Percentiles rank a stretch among this genome's conserved stretches.
Conservation (phyloP, 805 yeast genomes). For the Candida vaughaniae region DNA sequence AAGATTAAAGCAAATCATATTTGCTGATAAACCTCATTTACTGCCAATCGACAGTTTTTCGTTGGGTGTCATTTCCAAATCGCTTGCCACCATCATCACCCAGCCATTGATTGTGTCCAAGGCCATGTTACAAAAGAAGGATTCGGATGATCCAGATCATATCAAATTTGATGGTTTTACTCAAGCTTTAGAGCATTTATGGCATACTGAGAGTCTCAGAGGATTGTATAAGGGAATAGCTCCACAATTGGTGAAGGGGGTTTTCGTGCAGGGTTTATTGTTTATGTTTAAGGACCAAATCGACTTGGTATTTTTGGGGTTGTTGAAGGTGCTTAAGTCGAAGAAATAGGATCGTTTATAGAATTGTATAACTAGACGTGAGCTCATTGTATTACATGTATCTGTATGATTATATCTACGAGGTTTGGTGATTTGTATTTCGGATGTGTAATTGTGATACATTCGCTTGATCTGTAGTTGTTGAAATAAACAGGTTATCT, state of each 20-base stretch:
- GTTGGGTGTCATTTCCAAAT: conserved; percentile 77
- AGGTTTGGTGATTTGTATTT: too few species aligned
- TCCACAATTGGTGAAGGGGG: conserved; percentile 80
- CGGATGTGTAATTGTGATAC: too few species aligned
- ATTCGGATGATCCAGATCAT: conserved; percentile 16
- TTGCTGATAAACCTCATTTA: conserved; percentile 41
- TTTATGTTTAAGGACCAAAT: conserved; percentile 79
- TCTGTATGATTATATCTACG: not conserved
- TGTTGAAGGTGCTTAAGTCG: conserved; percentile 25
- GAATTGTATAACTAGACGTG: too few species aligned
- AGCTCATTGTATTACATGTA: not conserved
- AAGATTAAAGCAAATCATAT: conserved; percentile 56
- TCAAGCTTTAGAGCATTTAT: conserved; percentile 59
- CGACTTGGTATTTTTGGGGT: conserved; percentile 37
- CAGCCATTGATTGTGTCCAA: conserved; percentile 86
- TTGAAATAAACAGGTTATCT: too few species aligned
- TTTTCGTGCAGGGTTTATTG: conserved; percentile 78
- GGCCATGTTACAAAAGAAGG: conserved; percentile 67
- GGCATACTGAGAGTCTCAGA: conserved; percentile 58
- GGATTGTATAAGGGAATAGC: conserved; percentile 78
- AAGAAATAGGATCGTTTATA: conserved; percentile 4
- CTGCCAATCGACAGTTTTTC: conserved; percentile 64
- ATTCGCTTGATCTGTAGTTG: too few species aligned
- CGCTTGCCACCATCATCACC: conserved; percentile 74
- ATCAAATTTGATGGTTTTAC: conserved; percentile 56